A percentile compares a stretch with the other conserved stretches of the same genome.
Evolutionary conservation across 352 stramenopile genomes (phyloP).

Genomic region (Globisporangium okanoganense): DNA sequence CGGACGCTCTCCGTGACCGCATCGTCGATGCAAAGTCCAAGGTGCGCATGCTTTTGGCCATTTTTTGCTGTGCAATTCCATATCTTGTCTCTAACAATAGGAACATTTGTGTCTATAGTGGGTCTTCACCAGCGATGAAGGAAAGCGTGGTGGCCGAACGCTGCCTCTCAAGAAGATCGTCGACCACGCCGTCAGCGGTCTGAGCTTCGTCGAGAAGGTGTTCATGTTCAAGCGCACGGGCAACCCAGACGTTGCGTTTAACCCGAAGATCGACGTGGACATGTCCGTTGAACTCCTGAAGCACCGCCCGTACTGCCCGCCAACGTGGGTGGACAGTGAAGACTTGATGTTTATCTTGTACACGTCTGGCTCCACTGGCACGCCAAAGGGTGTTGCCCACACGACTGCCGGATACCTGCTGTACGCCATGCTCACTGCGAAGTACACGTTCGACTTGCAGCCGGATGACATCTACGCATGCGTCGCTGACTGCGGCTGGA

Average conservation of each 20-base stretch:
- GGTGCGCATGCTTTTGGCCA: not conserved
- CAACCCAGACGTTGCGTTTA: constrained; percentile 67
- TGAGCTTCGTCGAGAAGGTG: constrained; percentile 91
- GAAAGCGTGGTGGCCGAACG: constrained; percentile 90
- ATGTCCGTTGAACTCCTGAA: constrained; percentile 90
- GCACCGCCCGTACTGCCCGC: constrained; percentile 92
- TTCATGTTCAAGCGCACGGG: constrained; percentile 94
- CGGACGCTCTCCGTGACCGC: constrained; percentile 93
- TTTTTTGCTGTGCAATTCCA: not conserved
- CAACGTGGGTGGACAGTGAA: constrained; percentile 95
- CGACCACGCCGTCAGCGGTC: constrained; percentile 87
- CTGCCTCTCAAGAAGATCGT: constrained; percentile 96
- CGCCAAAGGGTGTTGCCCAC: constrained; percentile 95
- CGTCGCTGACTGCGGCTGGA: constrained; percentile 96
- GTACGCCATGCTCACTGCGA: constrained; percentile 92
- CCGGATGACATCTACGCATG: constrained; percentile 93
- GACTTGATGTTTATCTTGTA: constrained; percentile 98
- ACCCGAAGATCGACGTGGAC: constrained; percentile 87
- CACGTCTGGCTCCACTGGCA: constrained; percentile 95
- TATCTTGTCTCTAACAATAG: not conserved
- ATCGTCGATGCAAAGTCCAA: constrained; percentile 87
- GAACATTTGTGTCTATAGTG: constrained; percentile 33
- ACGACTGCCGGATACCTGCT: constrained; percentile 95
- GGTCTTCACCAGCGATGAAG: constrained; percentile 94
- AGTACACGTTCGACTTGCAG: constrained; percentile 93